Conservation (phyloP, 768 basidiomycete genomes). For the Lactarius psammicola region DNA sequence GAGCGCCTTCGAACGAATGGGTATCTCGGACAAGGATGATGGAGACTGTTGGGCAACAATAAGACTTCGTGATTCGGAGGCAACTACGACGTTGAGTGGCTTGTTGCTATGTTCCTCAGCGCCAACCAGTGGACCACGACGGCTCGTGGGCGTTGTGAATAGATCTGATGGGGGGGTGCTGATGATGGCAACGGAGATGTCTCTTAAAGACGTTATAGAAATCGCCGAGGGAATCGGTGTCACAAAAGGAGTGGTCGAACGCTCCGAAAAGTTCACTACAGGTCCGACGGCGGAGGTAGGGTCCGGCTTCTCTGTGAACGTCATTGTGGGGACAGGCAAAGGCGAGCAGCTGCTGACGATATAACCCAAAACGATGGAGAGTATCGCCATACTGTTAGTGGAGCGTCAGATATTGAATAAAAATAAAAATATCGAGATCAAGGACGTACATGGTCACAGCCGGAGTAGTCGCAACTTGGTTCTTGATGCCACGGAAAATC, state of each 20-base stretch:
- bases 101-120: conserved; percentile 11
- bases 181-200: conserved; percentile 21
- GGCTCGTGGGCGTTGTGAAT: conserved; percentile 14
- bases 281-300: conserved; percentile 9
- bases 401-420: conserved; percentile 23
- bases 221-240: conserved; percentile 22
- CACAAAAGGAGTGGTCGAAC: conserved; percentile 9
- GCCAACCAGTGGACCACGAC: conserved; percentile 6
- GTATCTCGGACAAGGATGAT: conserved; percentile 22
- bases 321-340: conserved; percentile 39
- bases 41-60: conserved; percentile 16
- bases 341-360: conserved; percentile 37
- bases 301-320: conserved; percentile 29
- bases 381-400: conserved; percentile 56
- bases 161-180: conserved; percentile 20
- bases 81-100: not conserved
- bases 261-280: conserved; percentile 25
- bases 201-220: conserved; percentile 23
- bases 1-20: conserved; percentile 26
- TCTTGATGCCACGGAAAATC: conserved; percentile 38
- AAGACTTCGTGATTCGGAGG: conserved; percentile 12
- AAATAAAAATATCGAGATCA: not conserved
- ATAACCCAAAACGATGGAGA: conserved; percentile 65
- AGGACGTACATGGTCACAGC: conserved; percentile 64
- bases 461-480: conserved; percentile 51